A percentile compares a stretch with the other conserved stretches of the same genome.
phyloP scores from a whole-genome alignment of 2,329 filamentous ascomycete species.

The Fusarium succisae region DNA sequence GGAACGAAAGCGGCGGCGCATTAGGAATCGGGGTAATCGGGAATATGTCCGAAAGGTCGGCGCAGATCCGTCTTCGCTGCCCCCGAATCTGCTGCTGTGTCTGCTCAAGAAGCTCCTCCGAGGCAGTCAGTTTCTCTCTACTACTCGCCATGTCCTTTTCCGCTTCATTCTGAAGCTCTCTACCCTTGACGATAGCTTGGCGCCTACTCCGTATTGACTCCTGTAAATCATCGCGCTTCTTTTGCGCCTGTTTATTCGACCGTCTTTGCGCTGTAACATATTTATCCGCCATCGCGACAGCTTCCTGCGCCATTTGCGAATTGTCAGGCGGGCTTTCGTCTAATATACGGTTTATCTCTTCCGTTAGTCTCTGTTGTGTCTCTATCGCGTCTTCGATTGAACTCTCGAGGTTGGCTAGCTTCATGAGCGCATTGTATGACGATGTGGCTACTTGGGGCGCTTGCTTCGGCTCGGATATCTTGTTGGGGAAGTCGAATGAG shows the following conservation, averaged over 20 bases:
- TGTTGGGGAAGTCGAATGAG: constrained; percentile 73
- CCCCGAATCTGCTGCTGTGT: constrained; percentile 76
- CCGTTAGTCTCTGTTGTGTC: constrained; percentile 76
- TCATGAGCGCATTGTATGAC: constrained; percentile 89
- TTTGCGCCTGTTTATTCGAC: constrained; percentile 68
- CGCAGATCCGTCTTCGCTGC: constrained; percentile 88
- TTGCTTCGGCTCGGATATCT: constrained; percentile 61
- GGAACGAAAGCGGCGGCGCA: constrained; percentile 77
- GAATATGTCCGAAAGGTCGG: constrained; percentile 82
- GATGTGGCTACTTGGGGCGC: constrained; percentile 69
- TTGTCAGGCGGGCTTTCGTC: constrained; percentile 52
- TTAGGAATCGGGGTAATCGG: constrained; percentile 73
- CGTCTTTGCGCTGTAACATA: constrained; percentile 73
- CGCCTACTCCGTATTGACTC: constrained; percentile 72
- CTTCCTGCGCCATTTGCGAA: constrained; percentile 60
- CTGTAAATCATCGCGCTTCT: constrained; percentile 72
- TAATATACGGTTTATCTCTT: constrained; percentile 77
- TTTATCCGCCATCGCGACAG: constrained; percentile 57
- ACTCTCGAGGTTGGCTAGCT: constrained; percentile 85
- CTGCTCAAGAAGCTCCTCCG: constrained; percentile 62
- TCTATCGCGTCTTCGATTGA: constrained; percentile 90
- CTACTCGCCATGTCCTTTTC: constrained; percentile 70
- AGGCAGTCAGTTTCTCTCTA: constrained; percentile 65
- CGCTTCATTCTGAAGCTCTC: constrained; percentile 65
- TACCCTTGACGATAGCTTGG: constrained; percentile 73